phyloP scores from a whole-genome alignment of 2,329 filamentous ascomycete species.

The Aspergillus hortae region DNA sequence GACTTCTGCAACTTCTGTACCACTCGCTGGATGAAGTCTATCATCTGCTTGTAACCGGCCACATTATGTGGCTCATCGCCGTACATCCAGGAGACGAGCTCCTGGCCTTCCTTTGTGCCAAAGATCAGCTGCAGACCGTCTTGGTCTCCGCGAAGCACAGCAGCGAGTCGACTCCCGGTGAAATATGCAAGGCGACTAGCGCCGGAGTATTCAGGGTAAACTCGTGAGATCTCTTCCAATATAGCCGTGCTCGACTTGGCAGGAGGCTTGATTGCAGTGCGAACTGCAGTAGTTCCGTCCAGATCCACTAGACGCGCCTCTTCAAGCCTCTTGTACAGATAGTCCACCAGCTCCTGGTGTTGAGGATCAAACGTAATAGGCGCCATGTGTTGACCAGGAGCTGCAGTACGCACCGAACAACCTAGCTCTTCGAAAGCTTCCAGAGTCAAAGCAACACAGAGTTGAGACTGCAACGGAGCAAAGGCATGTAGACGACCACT shows the following conservation, averaged over 20 bases:
- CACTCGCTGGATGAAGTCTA: conserved; percentile 26
- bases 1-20: conserved; percentile 4
- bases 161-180: conserved; percentile 17
- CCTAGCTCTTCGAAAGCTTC: conserved; percentile 38
- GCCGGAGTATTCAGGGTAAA: conserved; percentile 23
- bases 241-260: conserved; percentile 19
- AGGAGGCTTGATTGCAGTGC: conserved; percentile 24
- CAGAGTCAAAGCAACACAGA: conserved; percentile 22
- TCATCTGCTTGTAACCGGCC: conserved; percentile 31
- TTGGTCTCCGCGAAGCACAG: conserved; percentile 26
- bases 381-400: conserved; percentile 14
- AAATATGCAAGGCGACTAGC: conserved; percentile 23
- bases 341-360: conserved; percentile 29
- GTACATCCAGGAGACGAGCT: conserved; percentile 37
- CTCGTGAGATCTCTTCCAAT: conserved; percentile 23
- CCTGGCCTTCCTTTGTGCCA: conserved; percentile 31
- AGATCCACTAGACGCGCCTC: conserved; percentile 30
- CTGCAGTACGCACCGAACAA: conserved; percentile 16
- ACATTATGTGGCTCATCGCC: conserved; percentile 35
- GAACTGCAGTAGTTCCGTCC: conserved; percentile 20
- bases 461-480: conserved; percentile 19
- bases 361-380: conserved; percentile 23
- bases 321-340: conserved; percentile 33
- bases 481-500: conserved; percentile 24
- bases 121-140: conserved; percentile 42